Evolutionary conservation across 1,139 yeast species (phyloP), one percentile per base, ranked within the genome.

Genomic region (Geotrichum aggregatum): DNA sequence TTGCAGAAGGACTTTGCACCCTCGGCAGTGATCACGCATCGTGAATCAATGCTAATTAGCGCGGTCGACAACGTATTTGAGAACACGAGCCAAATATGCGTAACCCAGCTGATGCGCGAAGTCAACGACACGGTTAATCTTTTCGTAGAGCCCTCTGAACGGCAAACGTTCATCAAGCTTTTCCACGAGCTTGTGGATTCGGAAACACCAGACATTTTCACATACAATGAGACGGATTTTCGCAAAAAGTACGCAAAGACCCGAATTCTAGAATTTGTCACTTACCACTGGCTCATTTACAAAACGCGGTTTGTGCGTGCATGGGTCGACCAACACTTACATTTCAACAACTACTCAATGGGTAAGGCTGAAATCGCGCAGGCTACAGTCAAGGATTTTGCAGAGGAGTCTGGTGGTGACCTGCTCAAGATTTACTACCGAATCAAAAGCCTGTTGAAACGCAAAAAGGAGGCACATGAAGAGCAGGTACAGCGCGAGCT

Each of bases 251-350:
- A 42, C 33, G 54, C 48, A 16, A 46, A 51, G 13, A 47, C 52
- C 21, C 35, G 44, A 35, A 44, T 50, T 6, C 39, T 53, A 19
- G 54, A 50, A 14, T 53, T 42, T 43, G 56, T 53, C 7, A 47
- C 47, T 4, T 53, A 53, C 43, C 51, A 53, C 36, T 53, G 56
- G 56, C 44, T 53, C 11, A 44, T 40, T 13, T 51, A 53, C 38
- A 53, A 53, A 42, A 50, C 56, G 13, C 43, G 47, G 31, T 53
- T 53, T 50, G 56, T 53, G 21, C 54, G 56, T 10, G 56, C 54
- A 3, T 53, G 54, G 53, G 56, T 51, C 13, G 56, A 53, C 21
- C 53, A 53, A 30, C 56, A 53, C 41, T 36, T 41, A 13, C 53
- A 53, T 39, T 53, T 53, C 41, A 53, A 53, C 52, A 53, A 53